Conservation (phyloP, 305 asterid genomes). For the Plantago coronopus region DNA sequence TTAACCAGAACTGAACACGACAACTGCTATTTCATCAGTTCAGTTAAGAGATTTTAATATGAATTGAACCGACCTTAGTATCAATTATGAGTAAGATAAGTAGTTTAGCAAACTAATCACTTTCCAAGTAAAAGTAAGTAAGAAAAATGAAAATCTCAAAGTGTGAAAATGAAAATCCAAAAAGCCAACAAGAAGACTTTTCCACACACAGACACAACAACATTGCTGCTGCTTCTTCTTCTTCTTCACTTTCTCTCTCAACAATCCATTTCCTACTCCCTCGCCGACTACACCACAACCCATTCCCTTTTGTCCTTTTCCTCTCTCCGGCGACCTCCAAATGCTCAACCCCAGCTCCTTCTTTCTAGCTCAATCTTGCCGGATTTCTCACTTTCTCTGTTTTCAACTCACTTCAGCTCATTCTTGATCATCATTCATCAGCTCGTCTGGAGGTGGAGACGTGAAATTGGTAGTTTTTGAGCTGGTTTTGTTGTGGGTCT, state of each 20-base stretch:
- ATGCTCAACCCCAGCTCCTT: too few species aligned
- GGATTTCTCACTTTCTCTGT: not conserved
- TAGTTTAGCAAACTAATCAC: not conserved
- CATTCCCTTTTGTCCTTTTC: not conserved
- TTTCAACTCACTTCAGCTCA: not conserved
- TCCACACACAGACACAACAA: conserved; percentile 4
- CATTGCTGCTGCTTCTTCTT: too few species aligned
- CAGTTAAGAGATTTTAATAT: too few species aligned
- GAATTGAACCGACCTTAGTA: too few species aligned
- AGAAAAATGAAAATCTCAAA: not conserved
- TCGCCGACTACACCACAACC: conserved; percentile 18
- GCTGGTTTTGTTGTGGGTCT: conserved; percentile 19
- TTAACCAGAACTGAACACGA: too few species aligned
- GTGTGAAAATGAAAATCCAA: conserved; percentile 9
- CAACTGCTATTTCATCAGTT: too few species aligned
- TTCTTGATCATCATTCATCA: not conserved
- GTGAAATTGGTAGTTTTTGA: not conserved
- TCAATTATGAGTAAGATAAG: too few species aligned
- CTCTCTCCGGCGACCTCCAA: not conserved
- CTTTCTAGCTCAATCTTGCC: not conserved
- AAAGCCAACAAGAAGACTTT: conserved; percentile 29
- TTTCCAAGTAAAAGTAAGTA: not conserved
- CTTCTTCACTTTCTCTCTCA: conserved; percentile 19
- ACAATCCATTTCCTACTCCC: conserved; percentile 15
- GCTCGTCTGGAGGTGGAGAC: not conserved